These are phyloP conservation scores for Sclerotinia subarctica DNA, from an alignment of 2,329 filamentous ascomycete species.

Conservation along the genomic window DNA sequence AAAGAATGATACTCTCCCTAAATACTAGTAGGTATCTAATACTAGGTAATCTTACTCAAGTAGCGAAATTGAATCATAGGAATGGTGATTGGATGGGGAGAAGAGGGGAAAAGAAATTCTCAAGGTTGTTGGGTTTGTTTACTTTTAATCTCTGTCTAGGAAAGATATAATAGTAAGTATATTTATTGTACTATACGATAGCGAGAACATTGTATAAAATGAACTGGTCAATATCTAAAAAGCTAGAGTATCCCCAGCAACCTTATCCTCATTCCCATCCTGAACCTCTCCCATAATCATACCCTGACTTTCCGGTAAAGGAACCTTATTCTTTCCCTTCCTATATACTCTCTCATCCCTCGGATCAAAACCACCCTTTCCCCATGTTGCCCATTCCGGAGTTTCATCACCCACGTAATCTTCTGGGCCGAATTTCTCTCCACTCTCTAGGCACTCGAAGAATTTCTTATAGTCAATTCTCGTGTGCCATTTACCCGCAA, in stretches of 20 bases:
- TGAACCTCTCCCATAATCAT: constrained; percentile 15
- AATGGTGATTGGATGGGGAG: too few species aligned
- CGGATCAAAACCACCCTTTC: constrained; percentile 90
- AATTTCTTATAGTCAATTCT: constrained; percentile 87
- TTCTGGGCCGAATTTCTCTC: constrained; percentile 70
- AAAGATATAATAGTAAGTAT: too few species aligned
- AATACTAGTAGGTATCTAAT: too few species aligned
- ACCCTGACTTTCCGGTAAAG: constrained; percentile 29
- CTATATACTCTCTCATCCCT: constrained; percentile 81
- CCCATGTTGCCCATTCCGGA: constrained; percentile 93
- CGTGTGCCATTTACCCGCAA: constrained; percentile 81
- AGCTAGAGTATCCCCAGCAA: not conserved
- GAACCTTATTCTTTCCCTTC: constrained; percentile 61
- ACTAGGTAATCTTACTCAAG: too few species aligned
- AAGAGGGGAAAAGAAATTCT: too few species aligned
- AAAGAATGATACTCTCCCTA: too few species aligned
- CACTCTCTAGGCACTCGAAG: constrained; percentile 76
- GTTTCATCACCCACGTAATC: constrained; percentile 86
- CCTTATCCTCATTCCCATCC: not conserved
- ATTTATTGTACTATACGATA: too few species aligned
- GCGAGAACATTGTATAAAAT: too few species aligned
- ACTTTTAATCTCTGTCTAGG: too few species aligned
- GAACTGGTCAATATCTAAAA: not conserved
- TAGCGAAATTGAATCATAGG: too few species aligned
- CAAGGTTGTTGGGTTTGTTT: too few species aligned